Conservation (phyloP, 2,329 filamentous ascomycete genomes). For the Beauveria australis region DNA sequence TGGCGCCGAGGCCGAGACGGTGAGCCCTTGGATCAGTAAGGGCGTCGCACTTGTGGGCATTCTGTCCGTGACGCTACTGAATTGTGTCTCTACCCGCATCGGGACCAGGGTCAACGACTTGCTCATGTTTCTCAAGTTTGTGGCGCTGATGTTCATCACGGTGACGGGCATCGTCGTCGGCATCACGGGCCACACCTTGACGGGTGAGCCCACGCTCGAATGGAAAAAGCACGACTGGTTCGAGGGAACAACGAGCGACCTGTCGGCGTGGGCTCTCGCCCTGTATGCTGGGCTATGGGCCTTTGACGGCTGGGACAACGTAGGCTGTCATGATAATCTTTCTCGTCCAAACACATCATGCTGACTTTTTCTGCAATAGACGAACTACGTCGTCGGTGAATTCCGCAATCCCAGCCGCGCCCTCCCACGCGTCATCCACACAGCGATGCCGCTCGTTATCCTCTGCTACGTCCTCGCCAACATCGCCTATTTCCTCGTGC, state of each 20-base stretch:
- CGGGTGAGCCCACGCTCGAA: conserved; percentile 66
- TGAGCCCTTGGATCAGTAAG: conserved; percentile 87
- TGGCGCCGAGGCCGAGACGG: conserved; percentile 73
- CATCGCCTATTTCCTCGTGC: conserved; percentile 86
- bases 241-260: conserved; percentile 68
- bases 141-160: conserved; percentile 79
- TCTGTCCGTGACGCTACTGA: conserved; percentile 69
- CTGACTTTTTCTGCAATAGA: conserved; percentile 41
- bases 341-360: background rate
- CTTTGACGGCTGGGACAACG: conserved; percentile 98
- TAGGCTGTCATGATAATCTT: conserved; percentile 36
- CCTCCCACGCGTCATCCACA: conserved; percentile 90
- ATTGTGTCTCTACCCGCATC: conserved; percentile 83
- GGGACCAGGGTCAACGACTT: conserved; percentile 81
- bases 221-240: conserved; percentile 92
- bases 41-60: conserved; percentile 72
- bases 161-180: conserved; percentile 86
- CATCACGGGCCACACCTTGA: conserved; percentile 70
- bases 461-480: conserved; percentile 85
- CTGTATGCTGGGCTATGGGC: conserved; percentile 96
- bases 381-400: conserved; percentile 95
- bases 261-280: conserved; percentile 85
- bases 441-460: conserved; percentile 91
- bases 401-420: conserved; percentile 88
- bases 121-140: conserved; percentile 96